Evolutionary conservation across 768 basidiomycete genomes (phyloP), one percentile per base, ranked within the genome.

Genomic region (Lanmaoa pseudosensibilis): DNA sequence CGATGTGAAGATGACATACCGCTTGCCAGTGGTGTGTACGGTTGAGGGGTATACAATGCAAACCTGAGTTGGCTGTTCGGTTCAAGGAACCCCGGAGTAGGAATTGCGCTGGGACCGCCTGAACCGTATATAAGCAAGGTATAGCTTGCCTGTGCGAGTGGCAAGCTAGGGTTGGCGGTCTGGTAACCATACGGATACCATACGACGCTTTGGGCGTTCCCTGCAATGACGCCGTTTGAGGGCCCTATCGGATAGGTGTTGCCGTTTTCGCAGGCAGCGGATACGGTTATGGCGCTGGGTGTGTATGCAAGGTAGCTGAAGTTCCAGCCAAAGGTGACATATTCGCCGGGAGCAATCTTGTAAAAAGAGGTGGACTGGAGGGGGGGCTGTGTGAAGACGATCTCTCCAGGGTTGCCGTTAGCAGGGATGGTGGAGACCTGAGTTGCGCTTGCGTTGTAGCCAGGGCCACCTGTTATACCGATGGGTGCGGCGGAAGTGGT

Each of bases 271-370:
- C 85, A 86, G 50, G 82, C 78, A 44, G 88, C 87, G 46, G 81
- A 78, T 46, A 89, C 74, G 15, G 87, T 89, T 54, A 89, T 73
- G 52, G 74, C 65, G 12, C 74, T 72, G 3, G 88, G 88, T 0
- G 74, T 75, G 54, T 75, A 70, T 55, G 78, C 76, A 15, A 88
- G 69, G 60, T 77, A 73, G n/a, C 82, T 84, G 62, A 85, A 79
- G 67, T 86, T 88, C 88, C 87, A 89, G n/a, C 81, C 88, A 69
- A 88, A 85, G 30, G 85, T 88, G 62, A 88, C 78, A 56, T 69
- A 76, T 63, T 83, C 77, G 7, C 76, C 71, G 0, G 68, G 61
- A 0, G 84, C 84, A 54, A 88, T 83, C 75, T 88, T 88, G 75
- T 83, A 88, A 71, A 76, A 88, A 8, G 85, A 85, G 2, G 81